A percentile compares a stretch with the other conserved stretches of the same genome.
Evolutionary conservation across 306 rosid genomes (phyloP).

Genomic region (Citrullus mucosospermus): DNA sequence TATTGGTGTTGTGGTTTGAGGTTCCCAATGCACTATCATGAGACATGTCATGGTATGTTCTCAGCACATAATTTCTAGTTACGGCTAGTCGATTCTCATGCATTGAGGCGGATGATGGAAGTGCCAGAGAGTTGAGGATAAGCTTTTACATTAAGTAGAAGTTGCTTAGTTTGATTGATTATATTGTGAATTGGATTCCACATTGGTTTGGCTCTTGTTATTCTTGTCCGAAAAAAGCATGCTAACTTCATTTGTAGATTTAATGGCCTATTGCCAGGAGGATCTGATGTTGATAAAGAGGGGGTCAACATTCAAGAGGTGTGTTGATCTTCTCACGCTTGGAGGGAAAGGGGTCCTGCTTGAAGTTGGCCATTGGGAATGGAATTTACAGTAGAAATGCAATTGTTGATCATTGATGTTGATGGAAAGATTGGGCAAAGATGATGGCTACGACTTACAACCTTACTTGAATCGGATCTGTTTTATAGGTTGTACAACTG

Average conservation of each 20-base stretch:
- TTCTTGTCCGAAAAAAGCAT: neutral
- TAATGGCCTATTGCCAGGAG: neutral
- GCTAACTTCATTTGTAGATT: neutral
- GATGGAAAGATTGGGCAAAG: neutral
- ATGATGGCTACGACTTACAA: neutral
- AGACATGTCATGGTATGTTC: neutral
- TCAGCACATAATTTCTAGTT: neutral
- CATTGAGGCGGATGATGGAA: neutral
- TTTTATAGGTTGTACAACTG: too few relatives aligned
- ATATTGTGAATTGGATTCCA: neutral
- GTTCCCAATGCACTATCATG: neutral
- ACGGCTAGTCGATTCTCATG: neutral
- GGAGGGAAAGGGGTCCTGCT: neutral
- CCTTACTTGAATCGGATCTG: too few relatives aligned
- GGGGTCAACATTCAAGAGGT: neutral
- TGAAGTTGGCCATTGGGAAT: neutral
- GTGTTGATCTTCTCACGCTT: neutral
- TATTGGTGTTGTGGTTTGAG: neutral
- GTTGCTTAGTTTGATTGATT: neutral
- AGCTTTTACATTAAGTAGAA: neutral
- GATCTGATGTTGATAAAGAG: neutral
- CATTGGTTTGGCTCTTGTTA: neutral
- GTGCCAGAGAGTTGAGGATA: neutral
- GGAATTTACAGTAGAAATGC: neutral
- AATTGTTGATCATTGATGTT: neutral